A percentile compares a stretch with the other conserved stretches of the same genome.
Evolutionary conservation across 257 asterid genomes (phyloP).

Genomic region (Przewalskia tangutica): DNA sequence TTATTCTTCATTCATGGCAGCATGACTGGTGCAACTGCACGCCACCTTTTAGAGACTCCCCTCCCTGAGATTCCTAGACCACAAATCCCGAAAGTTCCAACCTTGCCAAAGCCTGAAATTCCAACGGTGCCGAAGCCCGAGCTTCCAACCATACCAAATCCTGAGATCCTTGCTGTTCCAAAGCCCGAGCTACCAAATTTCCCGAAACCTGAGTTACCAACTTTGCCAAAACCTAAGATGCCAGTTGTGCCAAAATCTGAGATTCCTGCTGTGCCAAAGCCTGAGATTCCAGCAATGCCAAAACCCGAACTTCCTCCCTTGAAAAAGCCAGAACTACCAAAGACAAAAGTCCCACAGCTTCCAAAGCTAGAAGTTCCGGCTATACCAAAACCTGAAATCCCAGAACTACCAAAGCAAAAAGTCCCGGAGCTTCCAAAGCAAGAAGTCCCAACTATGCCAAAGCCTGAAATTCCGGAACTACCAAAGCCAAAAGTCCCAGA

Average conservation of each 20-base stretch:
- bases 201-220: not conserved
- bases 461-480: not conserved
- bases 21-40: slow-evolving; percentile 9
- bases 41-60: slow-evolving; percentile 15
- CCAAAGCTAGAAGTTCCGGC: too few species aligned
- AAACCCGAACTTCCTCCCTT: not conserved
- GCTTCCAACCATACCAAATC: slow-evolving; percentile 21
- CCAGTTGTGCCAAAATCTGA: not conserved
- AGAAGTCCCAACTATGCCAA: not conserved
- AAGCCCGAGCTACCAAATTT: not conserved
- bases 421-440: too few species aligned
- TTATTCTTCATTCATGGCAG: slow-evolving; percentile 7
- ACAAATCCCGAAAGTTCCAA: not conserved
- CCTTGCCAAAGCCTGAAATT: slow-evolving; percentile 1
- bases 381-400: too few species aligned
- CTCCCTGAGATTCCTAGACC: not conserved
- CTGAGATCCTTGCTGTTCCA: slow-evolving; percentile 16
- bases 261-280: slow-evolving; percentile 2
- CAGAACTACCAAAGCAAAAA: too few species aligned
- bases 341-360: too few species aligned
- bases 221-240: not conserved
- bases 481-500: not conserved
- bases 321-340: too few species aligned
- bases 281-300: not conserved
- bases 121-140: slow-evolving; percentile 6